Evolutionary conservation across 805 yeast genomes (phyloP), one percentile per base, ranked within the genome.

Genomic region (Scheffersomyces amazonensis): DNA sequence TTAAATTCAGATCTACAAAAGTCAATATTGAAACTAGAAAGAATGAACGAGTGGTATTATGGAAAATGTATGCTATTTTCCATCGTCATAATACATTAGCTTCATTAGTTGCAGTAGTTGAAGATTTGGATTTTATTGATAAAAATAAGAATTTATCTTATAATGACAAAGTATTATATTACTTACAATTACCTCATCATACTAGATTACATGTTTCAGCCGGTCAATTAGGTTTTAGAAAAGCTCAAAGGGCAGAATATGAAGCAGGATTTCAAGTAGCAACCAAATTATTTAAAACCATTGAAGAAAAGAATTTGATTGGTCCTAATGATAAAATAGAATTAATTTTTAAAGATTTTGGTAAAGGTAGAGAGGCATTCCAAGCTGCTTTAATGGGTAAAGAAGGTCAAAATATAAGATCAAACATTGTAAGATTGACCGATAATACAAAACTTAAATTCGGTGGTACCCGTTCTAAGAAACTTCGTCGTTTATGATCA

Each of bases 201-300:
- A 81, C 83, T 20, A 73, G 77, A 46, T 57, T 83, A 32, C 77
- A 83, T 16, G 66, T 87, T 35, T 76, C 87, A 6, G 83, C 96
- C 0, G 99, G 99, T 36, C 79, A 77, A 56, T 69, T 88, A 36
- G 99, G 98, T 3, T 91, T 89, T 71, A 77, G 88, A 54, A 88
- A 89, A 54, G 78, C 93, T 13, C 88, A 88, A 40, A 80, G 96
- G 63, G 87, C 95, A 34, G 96, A 88, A 60, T 87, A 87, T 54
- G 99, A 91, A 64, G 96, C 96, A 1, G 84, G 84, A 11, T 90
- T 83, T 70, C 96, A 89, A 60, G 83, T 91, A 8, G 69, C 89
- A 12, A 69, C 89, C 3, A 77, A 76, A 46, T 71, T 87, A 64
- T 88, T 91, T 62, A 74, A 80, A 44, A 60, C 73, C 47, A 85